Percentiles rank a stretch among this genome's conserved stretches.
Evolutionary conservation across 2,329 filamentous ascomycete species (phyloP).

Genomic region (Cladosporium colombiae): DNA sequence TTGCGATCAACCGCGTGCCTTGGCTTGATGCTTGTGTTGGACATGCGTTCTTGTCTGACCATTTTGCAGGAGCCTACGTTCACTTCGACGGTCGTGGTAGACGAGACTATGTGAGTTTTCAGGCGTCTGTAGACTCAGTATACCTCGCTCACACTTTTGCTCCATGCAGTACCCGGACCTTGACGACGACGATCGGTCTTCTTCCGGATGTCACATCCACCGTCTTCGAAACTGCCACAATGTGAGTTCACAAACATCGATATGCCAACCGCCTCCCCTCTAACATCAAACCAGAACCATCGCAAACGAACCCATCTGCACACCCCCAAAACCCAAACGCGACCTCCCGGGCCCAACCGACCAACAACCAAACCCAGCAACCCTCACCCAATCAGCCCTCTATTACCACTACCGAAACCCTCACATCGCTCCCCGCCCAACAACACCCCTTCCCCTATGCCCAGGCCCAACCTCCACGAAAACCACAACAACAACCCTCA

Average conservation of each 20-base stretch:
- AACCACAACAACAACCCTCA: background rate
- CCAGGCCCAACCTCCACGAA: background rate
- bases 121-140: no score
- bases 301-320: background rate
- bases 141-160: background rate
- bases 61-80: background rate
- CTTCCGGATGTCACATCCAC: background rate
- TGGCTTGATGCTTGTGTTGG: background rate
- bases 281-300: background rate
- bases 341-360: background rate
- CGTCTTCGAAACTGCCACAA: background rate
- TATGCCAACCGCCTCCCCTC: background rate
- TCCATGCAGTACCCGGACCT: background rate
- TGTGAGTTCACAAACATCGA: background rate
- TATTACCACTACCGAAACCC: conserved; percentile 6
- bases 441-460: background rate
- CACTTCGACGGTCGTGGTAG: background rate
- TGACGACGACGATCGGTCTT: background rate
- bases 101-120: conserved; percentile 6
- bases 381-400: background rate
- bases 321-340: background rate
- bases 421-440: background rate
- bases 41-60: background rate
- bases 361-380: background rate
- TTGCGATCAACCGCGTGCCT: background rate